phyloP scores from a whole-genome alignment of 495 filamentous ascomycete genomes.

The Bombardia bombarda region DNA sequence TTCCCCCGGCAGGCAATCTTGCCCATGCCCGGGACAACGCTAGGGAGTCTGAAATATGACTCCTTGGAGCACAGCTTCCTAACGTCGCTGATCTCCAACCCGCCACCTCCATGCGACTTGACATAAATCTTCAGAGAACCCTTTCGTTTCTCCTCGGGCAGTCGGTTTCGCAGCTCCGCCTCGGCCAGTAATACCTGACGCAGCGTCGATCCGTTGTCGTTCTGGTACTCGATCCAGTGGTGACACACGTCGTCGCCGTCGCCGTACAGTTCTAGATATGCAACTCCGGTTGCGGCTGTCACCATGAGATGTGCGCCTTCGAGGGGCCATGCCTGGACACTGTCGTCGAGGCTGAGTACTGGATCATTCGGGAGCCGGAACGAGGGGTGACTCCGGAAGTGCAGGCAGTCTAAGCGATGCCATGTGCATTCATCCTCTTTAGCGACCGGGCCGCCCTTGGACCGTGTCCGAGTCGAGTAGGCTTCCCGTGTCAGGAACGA shows the following conservation, averaged over 20 bases:
- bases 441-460: slow-evolving; percentile 65
- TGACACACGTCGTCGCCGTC: slow-evolving; percentile 69
- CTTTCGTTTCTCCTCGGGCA: slow-evolving; percentile 65
- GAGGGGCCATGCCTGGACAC: slow-evolving; percentile 80
- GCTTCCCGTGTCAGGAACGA: slow-evolving; percentile 71
- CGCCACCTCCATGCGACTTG: slow-evolving; percentile 66
- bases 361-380: slow-evolving; percentile 77
- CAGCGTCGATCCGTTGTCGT: slow-evolving; percentile 53
- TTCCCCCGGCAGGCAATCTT: slow-evolving; percentile 69
- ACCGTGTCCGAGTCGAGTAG: slow-evolving; percentile 75
- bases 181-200: slow-evolving; percentile 68
- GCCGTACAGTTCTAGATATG: slow-evolving; percentile 71
- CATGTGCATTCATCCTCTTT: slow-evolving; percentile 76
- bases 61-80: slow-evolving; percentile 57
- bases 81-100: slow-evolving; percentile 67
- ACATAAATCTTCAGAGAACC: slow-evolving; percentile 62
- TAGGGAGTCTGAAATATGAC: slow-evolving; percentile 58
- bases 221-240: slow-evolving; percentile 68
- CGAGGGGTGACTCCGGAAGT: slow-evolving; percentile 85
- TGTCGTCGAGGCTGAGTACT: slow-evolving; percentile 57
- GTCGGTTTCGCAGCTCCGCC: slow-evolving; percentile 57
- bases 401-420: slow-evolving; percentile 81
- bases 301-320: slow-evolving; percentile 73
- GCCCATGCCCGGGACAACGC: slow-evolving; percentile 39
- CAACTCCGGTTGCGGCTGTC: slow-evolving; percentile 72